A percentile compares a stretch with the other conserved stretches of the same genome.
phyloP scores from a whole-genome alignment of 345 rosid genomes.

The Populus ilicifolia region DNA sequence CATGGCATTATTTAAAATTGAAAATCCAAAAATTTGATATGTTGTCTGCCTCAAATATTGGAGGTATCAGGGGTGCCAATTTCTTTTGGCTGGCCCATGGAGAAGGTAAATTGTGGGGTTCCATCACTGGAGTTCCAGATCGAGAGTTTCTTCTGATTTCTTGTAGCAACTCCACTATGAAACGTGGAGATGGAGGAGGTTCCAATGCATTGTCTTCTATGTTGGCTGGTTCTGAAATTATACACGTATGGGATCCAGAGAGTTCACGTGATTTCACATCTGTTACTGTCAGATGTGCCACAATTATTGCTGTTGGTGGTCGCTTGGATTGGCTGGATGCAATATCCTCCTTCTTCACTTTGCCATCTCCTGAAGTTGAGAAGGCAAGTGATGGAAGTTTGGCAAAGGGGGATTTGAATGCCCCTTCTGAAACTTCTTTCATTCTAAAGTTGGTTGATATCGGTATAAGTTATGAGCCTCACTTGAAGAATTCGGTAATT shows the following conservation, averaged over 20 bases:
- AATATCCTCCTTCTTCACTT: conserved; percentile 59
- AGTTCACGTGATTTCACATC: conserved; percentile 43
- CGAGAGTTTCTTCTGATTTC: conserved; percentile 66
- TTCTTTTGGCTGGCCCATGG: conserved; percentile 80
- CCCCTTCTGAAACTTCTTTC: conserved; percentile 49
- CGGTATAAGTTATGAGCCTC: conserved; percentile 87
- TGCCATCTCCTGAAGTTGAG: conserved; percentile 39
- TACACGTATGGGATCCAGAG: conserved; percentile 59
- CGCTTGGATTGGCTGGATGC: conserved; percentile 90
- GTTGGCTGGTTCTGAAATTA: conserved; percentile 79
- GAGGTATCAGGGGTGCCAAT: conserved; percentile 54
- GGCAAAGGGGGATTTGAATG: conserved; percentile 32
- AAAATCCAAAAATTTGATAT: conserved; percentile 53
- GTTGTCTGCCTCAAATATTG: conserved; percentile 67
- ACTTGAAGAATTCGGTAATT: conserved; percentile 32
- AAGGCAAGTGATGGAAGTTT: conserved; percentile 29
- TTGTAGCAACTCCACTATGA: conserved; percentile 74
- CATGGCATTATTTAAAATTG: conserved; percentile 67
- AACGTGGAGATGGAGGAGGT: conserved; percentile 96
- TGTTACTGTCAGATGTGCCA: conserved; percentile 64
- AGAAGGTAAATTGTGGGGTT: conserved; percentile 77
- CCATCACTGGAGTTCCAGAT: conserved; percentile 52
- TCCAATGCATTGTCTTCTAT: conserved; percentile 81
- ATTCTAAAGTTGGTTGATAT: conserved; percentile 71
- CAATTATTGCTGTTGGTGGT: conserved; percentile 82